Percentiles rank a stretch among this genome's conserved stretches.
phyloP scores from a whole-genome alignment of 495 filamentous ascomycete species.

The Bombardia bombarda region DNA sequence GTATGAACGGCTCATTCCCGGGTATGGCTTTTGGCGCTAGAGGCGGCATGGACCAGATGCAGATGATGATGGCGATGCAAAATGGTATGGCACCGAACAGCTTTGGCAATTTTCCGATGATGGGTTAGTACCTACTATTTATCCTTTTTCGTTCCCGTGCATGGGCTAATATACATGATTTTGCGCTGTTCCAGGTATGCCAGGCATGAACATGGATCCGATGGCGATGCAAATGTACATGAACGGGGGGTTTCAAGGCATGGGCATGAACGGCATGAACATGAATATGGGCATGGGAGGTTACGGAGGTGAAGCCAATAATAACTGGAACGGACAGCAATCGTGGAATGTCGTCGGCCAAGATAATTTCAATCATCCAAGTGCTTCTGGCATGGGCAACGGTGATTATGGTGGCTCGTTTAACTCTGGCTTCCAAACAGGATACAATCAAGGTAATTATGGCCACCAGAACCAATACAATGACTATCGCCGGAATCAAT shows the following conservation, averaged over 20 bases:
- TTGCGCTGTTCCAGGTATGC: slow-evolving; percentile 47
- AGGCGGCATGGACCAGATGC: slow-evolving; percentile 65
- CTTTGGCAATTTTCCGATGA: slow-evolving; percentile 65
- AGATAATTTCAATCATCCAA: slow-evolving; percentile 63
- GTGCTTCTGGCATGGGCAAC: slow-evolving; percentile 64
- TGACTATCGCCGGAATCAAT: slow-evolving; percentile 50
- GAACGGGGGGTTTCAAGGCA: slow-evolving; percentile 68
- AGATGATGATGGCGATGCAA: slow-evolving; percentile 64
- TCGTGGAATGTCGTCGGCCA: slow-evolving; percentile 71
- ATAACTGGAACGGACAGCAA: slow-evolving; percentile 61
- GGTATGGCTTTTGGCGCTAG: slow-evolving; percentile 38
- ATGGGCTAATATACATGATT: slow-evolving; percentile 10
- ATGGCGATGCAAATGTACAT: slow-evolving; percentile 88
- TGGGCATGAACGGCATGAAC: slow-evolving; percentile 90
- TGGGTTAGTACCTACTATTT: slow-evolving; percentile 55
- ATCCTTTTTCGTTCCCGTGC: background rate
- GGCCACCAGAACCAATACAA: slow-evolving; percentile 50
- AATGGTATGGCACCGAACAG: slow-evolving; percentile 59
- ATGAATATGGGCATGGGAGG: slow-evolving; percentile 83
- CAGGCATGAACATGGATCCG: slow-evolving; percentile 78
- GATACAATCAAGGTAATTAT: slow-evolving; percentile 55
- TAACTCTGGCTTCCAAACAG: slow-evolving; percentile 63
- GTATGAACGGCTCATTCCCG: background rate
- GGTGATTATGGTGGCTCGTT: slow-evolving; percentile 77
- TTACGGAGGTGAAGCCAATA: slow-evolving; percentile 52